Evolutionary conservation across 2,329 filamentous ascomycete species (phyloP).

Genomic region (Acephala macrosclerotiorum): DNA sequence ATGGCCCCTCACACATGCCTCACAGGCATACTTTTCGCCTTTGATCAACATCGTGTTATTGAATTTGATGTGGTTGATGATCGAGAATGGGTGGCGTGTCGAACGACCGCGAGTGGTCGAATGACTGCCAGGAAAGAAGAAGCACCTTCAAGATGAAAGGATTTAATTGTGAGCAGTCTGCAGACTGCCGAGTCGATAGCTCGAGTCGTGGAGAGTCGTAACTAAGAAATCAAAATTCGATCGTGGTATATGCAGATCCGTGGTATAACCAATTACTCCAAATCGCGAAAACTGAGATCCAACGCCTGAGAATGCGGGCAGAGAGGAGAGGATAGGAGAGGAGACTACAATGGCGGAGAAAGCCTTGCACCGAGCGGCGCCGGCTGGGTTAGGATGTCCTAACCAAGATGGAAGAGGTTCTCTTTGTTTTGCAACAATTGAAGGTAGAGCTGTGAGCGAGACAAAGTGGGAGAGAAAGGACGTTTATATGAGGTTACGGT

Average conservation of each 20-base stretch:
- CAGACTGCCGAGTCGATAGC: conserved; percentile 45
- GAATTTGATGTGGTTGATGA: conserved; percentile 32
- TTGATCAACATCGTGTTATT: conserved; percentile 75
- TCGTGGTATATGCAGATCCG: conserved; percentile 38
- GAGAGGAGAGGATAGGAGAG: conserved; percentile 31
- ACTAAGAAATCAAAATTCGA: conserved; percentile 25
- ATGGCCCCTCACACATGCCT: conserved; percentile 91
- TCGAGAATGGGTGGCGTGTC: conserved; percentile 29
- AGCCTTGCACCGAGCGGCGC: conserved; percentile 46
- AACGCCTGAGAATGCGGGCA: conserved; percentile 41
- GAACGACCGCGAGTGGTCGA: conserved; percentile 41
- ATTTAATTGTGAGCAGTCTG: conserved; percentile 40
- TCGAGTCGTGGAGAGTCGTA: conserved; percentile 40
- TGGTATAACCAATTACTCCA: conserved; percentile 36
- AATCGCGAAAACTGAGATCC: conserved; percentile 35
- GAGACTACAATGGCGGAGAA: conserved; percentile 37
- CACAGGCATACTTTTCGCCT: conserved; percentile 97
- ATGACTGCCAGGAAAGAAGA: conserved; percentile 36
- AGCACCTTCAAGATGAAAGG: conserved; percentile 38
- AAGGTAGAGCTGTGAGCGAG: conserved; percentile 31
- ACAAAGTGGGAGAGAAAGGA: conserved; percentile 36
- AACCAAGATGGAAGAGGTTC: conserved; percentile 41
- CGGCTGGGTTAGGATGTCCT: conserved; percentile 42
- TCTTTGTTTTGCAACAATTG: conserved; percentile 31
- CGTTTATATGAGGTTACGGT: conserved; percentile 40